Evolutionary conservation across 2,329 filamentous ascomycete species (phyloP).

Genomic region (Colletotrichum siamense): DNA sequence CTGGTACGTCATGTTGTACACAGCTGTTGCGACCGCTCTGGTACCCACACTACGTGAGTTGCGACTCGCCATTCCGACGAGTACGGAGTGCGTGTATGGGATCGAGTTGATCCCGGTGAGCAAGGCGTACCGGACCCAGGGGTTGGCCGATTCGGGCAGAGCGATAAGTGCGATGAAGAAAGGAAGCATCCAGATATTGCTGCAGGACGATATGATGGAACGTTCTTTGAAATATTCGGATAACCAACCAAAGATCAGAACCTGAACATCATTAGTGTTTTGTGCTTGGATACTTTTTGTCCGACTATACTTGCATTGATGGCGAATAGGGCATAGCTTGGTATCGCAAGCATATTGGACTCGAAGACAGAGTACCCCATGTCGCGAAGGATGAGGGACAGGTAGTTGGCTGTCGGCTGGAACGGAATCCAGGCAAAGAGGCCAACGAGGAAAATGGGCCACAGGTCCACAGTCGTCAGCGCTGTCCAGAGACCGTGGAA

Average conservation of each 20-base stretch:
- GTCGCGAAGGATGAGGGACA: conserved; percentile 26
- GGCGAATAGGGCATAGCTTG: conserved; percentile 22
- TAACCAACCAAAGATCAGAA: conserved; percentile 45
- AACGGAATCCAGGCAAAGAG: conserved; percentile 42
- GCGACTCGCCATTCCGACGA: conserved; percentile 50
- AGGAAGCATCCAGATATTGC: conserved; percentile 57
- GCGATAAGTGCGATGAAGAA: conserved; percentile 53
- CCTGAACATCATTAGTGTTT: not conserved
- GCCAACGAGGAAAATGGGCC: conserved; percentile 54
- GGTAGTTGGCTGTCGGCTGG: conserved; percentile 25
- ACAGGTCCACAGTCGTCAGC: conserved; percentile 53
- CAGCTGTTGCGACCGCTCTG: conserved; percentile 49
- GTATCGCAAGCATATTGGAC: conserved; percentile 41
- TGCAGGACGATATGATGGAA: conserved; percentile 53
- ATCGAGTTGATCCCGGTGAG: conserved; percentile 57
- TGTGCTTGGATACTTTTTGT: conserved; percentile 53
- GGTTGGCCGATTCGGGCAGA: conserved; percentile 43
- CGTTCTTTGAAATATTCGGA: conserved; percentile 54
- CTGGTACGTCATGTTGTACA: conserved; percentile 56
- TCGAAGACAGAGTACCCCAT: conserved; percentile 45
- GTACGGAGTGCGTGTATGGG: conserved; percentile 57
- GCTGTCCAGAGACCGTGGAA: conserved; percentile 53
- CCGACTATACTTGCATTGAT: conserved; percentile 47
- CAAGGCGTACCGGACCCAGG: conserved; percentile 57
- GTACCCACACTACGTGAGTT: conserved; percentile 50